Percentiles rank a stretch among this genome's conserved stretches.
Conservation (phyloP, 768 basidiomycete genomes). For the Lentinus brumalis region DNA sequence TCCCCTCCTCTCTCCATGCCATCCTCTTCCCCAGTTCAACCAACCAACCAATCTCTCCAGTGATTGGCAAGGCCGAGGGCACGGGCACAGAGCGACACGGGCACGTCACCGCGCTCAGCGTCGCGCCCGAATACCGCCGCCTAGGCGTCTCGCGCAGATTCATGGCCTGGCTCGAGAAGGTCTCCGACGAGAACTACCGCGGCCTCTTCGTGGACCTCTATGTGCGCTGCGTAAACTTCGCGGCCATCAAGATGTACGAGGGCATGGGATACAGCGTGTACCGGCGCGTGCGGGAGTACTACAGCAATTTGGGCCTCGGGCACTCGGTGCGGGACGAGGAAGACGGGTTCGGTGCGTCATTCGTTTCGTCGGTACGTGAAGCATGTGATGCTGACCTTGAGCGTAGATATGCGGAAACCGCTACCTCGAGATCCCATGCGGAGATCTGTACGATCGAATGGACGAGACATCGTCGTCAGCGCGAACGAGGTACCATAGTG, state of each 20-base stretch:
- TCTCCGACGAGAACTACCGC: conserved; percentile 78
- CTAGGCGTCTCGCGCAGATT: conserved; percentile 85
- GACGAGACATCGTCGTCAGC: conserved; percentile 71
- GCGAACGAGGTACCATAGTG: conserved; percentile 56
- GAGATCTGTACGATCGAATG: conserved; percentile 70
- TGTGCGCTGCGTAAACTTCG: conserved; percentile 82
- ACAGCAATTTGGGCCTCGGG: conserved; percentile 74
- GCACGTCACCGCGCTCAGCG: conserved; percentile 93
- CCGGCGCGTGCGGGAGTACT: conserved; percentile 88
- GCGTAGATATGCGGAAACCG: conserved; percentile 72
- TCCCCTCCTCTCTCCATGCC: conserved; percentile 6
- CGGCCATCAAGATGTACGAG: conserved; percentile 89
- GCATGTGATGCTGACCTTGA: neutral
- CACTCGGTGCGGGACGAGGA: conserved; percentile 82
- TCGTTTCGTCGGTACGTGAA: neutral
- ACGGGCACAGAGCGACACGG: conserved; percentile 79
- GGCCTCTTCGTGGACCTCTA: conserved; percentile 96
- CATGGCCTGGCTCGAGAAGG: conserved; percentile 83
- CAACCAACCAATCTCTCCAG: conserved; percentile 41
- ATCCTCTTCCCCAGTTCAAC: neutral
- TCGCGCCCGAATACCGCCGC: conserved; percentile 91
- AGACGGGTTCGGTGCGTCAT: conserved; percentile 79
- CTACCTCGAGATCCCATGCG: conserved; percentile 60
- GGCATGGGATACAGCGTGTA: conserved; percentile 92
- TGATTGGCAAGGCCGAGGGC: conserved; percentile 94